phyloP scores from a whole-genome alignment of 1,284 basidiomycete genomes.

The Puccinia polysora region DNA sequence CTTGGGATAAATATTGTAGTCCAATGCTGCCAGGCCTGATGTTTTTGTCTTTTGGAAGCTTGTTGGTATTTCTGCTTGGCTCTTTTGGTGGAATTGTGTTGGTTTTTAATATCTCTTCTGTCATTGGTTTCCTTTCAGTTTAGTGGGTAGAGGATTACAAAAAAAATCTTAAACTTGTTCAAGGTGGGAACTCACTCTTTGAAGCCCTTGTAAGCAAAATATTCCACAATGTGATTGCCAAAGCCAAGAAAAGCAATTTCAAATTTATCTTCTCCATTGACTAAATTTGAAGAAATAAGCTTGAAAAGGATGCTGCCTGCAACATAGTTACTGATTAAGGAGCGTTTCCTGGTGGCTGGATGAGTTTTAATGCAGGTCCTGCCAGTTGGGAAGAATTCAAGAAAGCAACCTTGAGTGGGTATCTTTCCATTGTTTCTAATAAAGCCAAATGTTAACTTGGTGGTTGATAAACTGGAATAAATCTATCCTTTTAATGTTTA shows the following conservation, averaged over 20 bases:
- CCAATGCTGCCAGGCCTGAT: too few relatives aligned
- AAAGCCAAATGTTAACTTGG: too few relatives aligned
- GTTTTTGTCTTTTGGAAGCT: too few relatives aligned
- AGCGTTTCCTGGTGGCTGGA: slow-evolving; percentile 88
- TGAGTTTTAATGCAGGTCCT: slow-evolving; percentile 69
- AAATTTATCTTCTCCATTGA: slow-evolving; percentile 93
- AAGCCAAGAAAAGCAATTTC: slow-evolving; percentile 89
- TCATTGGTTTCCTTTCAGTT: too few relatives aligned
- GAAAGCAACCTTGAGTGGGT: slow-evolving; percentile 32
- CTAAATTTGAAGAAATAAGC: slow-evolving; percentile 90
- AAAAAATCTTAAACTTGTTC: slow-evolving; percentile 82
- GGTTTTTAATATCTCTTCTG: too few relatives aligned
- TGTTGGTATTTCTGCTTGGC: too few relatives aligned
- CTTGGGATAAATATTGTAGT: too few relatives aligned
- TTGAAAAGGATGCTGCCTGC: slow-evolving; percentile 83
- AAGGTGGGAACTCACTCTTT: slow-evolving; percentile 93
- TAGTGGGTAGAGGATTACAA: too few relatives aligned
- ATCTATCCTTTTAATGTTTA: too few relatives aligned
- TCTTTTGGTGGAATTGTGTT: too few relatives aligned
- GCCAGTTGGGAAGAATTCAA: slow-evolving; percentile 43
- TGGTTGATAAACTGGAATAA: too few relatives aligned
- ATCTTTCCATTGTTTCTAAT: background rate
- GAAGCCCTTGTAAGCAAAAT: slow-evolving; percentile 85
- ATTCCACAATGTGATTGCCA: slow-evolving; percentile 76
- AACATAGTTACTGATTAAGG: slow-evolving; percentile 70